These are phyloP conservation scores for Scheffersomyces quercinus DNA, from an alignment of 1,139 yeast genomes.

Conservation along the genomic window DNA sequence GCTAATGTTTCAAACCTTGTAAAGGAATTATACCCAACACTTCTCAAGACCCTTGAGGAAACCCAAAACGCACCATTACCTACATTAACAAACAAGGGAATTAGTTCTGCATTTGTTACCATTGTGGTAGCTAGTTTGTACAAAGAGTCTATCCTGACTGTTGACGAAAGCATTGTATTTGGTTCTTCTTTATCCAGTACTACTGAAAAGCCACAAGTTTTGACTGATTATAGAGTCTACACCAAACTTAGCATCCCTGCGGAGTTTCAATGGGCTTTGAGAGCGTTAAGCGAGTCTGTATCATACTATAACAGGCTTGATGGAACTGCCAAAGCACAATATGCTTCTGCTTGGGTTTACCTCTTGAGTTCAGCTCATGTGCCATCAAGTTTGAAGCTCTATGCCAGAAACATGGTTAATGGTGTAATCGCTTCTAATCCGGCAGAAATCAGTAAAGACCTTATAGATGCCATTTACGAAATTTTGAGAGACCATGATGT, in stretches of 20 bases:
- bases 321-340: conserved; percentile 12
- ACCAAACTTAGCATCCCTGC: conserved; percentile 44
- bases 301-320: conserved; percentile 6
- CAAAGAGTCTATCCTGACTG: conserved; percentile 6
- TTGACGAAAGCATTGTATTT: conserved; percentile 18
- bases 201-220: conserved; percentile 44
- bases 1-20: conserved; percentile 10
- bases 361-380: conserved; percentile 40
- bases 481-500: conserved; percentile 17
- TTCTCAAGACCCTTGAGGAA: conserved; percentile 41
- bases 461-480: conserved; percentile 18
- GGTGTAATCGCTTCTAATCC: neutral
- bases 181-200: conserved; percentile 25
- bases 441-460: conserved; percentile 10
- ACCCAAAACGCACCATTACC: conserved; percentile 51
- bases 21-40: conserved; percentile 27
- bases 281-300: conserved; percentile 34
- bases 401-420: conserved; percentile 17
- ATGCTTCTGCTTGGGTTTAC: conserved; percentile 45
- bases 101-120: conserved; percentile 49
- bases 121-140: conserved; percentile 16
- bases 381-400: conserved; percentile 30
- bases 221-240: conserved; percentile 47
- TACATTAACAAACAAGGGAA: conserved; percentile 47
- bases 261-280: conserved; percentile 55